These are phyloP conservation scores for Emydomyces testavorans DNA, from an alignment of 2,329 filamentous ascomycete species.

Conservation along the genomic window DNA sequence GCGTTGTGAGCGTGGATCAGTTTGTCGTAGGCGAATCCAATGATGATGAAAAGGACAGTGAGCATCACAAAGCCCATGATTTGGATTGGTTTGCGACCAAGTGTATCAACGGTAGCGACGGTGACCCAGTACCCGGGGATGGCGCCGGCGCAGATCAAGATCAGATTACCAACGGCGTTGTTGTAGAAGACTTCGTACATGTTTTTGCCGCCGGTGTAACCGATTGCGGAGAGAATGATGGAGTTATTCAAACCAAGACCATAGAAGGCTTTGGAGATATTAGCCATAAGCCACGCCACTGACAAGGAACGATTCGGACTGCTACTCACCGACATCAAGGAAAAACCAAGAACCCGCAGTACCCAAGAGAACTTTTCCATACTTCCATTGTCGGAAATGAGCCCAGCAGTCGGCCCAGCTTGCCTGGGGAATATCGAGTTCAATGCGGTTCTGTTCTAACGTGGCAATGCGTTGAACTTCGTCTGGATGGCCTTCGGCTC, in stretches of 20 bases:
- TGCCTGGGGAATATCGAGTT: slow-evolving; percentile 56
- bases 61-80: slow-evolving; percentile 50
- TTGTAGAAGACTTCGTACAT: slow-evolving; percentile 62
- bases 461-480: slow-evolving; percentile 52
- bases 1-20: slow-evolving; percentile 30
- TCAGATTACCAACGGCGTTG: slow-evolving; percentile 66
- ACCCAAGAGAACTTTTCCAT: slow-evolving; percentile 61
- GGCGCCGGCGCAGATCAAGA: slow-evolving; percentile 65
- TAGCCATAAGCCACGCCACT: slow-evolving; percentile 6
- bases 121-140: slow-evolving; percentile 77
- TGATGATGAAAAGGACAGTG: slow-evolving; percentile 50
- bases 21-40: slow-evolving; percentile 47
- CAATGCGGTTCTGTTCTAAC: slow-evolving; percentile 42
- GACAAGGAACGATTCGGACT: neutral
- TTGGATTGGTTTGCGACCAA: slow-evolving; percentile 69
- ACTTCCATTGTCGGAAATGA: slow-evolving; percentile 61
- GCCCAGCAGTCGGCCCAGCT: slow-evolving; percentile 58
- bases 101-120: slow-evolving; percentile 58
- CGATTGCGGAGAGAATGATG: slow-evolving; percentile 58
- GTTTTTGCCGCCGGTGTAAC: slow-evolving; percentile 52
- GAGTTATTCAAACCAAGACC: slow-evolving; percentile 66
- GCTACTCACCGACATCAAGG: slow-evolving; percentile 47
- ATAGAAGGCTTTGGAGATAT: slow-evolving; percentile 43
- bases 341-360: slow-evolving; percentile 79
- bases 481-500: slow-evolving; percentile 52